Evolutionary conservation across 2,329 filamentous ascomycete genomes (phyloP), one percentile per base, ranked within the genome.

Genomic region (Fusarium newnesense): DNA sequence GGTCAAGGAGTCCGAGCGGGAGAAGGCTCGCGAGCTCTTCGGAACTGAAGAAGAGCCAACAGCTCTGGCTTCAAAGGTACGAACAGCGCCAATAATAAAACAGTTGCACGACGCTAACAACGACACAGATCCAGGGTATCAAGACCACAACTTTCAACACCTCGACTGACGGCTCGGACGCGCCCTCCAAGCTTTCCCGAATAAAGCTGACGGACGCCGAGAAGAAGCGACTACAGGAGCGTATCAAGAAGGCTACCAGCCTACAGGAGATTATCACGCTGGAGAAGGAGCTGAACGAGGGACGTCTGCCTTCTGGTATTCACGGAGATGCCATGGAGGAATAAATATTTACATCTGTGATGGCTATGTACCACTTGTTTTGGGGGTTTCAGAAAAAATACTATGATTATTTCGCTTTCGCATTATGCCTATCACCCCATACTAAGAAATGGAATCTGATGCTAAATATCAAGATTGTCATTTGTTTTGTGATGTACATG

Each of bases 271-370:
- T 99, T 80, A 92, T 94, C 64, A 88, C 90, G 75, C 82, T 99
- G 80, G 96, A 99, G 86, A 97, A 96, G 85, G 94, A 96, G 82
- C 84, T 98, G 74, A 93, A 94, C 71, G 96, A 98, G 82, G 96
- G 96, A 4, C 87, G 93, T 79, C 87, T 98, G 81, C 96, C 96
- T 5, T 87, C 88, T 39, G 93, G 91, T 34, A 88, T 91, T 37
- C 85, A 89, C 40, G 79, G 83, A 40, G 86, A 85, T 50, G 83
- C 82, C 19, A 92, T 92, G 90, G 89, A 92, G 82, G 89, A 91
- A 78, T 92, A 81, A 79, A 58, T 39, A 52, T 54, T 61, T 36
- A 30, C 24, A 44, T 54, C 26, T 47, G 52, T 67, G 40, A 67
- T 56, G 53, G 44, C 43, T 44, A 21, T 60, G 40, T 67, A 63